phyloP scores from a whole-genome alignment of 345 rosid genomes.

The Eucalyptus fibrosa region DNA sequence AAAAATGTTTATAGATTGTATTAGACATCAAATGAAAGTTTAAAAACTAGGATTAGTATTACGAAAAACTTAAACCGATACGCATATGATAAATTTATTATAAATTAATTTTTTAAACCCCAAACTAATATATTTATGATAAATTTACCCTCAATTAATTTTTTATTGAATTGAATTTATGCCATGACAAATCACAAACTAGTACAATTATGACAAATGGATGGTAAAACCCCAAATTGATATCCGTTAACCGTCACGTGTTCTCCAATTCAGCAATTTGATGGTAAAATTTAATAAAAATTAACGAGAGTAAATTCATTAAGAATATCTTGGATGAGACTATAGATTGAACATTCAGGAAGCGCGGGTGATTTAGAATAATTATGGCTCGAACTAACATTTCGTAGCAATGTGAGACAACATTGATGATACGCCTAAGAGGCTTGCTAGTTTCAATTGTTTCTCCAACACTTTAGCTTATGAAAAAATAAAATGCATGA shows the following conservation, averaged over 20 bases:
- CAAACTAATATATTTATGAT: accelerated
- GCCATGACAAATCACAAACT: too few species aligned
- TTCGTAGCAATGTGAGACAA: neutral
- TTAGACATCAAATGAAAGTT: neutral
- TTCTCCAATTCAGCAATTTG: accelerated
- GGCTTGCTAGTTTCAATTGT: neutral
- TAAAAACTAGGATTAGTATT: neutral
- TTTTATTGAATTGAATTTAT: too few species aligned
- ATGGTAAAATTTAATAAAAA: too few species aligned
- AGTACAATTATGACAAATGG: too few species aligned
- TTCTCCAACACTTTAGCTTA: neutral
- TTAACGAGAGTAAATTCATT: neutral
- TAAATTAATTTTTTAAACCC: too few species aligned
- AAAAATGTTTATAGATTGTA: neutral
- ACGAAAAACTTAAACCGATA: too few species aligned
- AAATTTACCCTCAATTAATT: too few species aligned
- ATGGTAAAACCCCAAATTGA: too few species aligned
- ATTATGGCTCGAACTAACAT: neutral
- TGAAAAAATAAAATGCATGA: neutral
- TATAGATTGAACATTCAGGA: accelerated
- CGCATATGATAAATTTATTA: too few species aligned
- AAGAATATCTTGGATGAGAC: neutral
- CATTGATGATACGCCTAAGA: neutral
- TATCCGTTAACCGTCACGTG: accelerated
- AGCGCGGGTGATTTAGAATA: neutral